Evolutionary conservation across 2,329 filamentous ascomycete species (phyloP).

Genomic region (Domatiomyces catenatus): DNA sequence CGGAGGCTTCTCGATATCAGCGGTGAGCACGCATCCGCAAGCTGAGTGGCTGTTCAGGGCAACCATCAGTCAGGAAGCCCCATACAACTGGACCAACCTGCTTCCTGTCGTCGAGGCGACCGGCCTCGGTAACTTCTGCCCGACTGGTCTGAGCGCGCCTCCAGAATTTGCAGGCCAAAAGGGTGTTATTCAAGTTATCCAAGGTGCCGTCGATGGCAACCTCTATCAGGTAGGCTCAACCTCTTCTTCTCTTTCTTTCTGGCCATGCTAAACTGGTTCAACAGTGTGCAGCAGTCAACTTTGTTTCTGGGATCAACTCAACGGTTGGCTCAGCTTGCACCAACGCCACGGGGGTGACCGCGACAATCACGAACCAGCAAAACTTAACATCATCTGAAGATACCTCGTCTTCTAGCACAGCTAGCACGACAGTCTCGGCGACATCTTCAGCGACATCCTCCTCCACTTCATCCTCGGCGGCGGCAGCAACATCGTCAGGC

Average conservation of each 20-base stretch:
- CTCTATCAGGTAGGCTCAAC: constrained; percentile 10
- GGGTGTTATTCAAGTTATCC: constrained; percentile 10
- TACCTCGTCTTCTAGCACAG: constrained; percentile 1
- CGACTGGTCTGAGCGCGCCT: constrained; percentile 36
- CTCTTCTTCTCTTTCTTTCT: not conserved
- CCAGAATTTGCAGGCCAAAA: constrained; percentile 15
- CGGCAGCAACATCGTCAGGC: not conserved
- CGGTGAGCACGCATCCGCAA: constrained; percentile 19
- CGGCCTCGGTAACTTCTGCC: constrained; percentile 50
- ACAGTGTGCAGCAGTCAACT: constrained; percentile 15
- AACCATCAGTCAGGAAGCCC: constrained; percentile 38
- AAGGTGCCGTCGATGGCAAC: constrained; percentile 9
- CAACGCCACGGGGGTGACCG: constrained; percentile 42
- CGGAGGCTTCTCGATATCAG: constrained; percentile 34
- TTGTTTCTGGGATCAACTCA: constrained; percentile 9
- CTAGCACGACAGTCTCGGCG: constrained; percentile 3
- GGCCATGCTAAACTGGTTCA: not conserved
- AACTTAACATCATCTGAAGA: constrained; percentile 4
- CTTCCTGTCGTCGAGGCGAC: constrained; percentile 45
- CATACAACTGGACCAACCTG: constrained; percentile 52
- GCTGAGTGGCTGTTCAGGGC: constrained; percentile 23
- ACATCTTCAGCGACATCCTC: constrained; percentile 4
- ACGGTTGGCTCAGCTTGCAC: constrained; percentile 34
- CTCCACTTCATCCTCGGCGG: constrained; percentile 1
- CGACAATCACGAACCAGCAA: constrained; percentile 17